These are phyloP conservation scores for Fraxinus quadrangulata DNA, from an alignment of 257 asterid genomes.

Conservation along the genomic window DNA sequence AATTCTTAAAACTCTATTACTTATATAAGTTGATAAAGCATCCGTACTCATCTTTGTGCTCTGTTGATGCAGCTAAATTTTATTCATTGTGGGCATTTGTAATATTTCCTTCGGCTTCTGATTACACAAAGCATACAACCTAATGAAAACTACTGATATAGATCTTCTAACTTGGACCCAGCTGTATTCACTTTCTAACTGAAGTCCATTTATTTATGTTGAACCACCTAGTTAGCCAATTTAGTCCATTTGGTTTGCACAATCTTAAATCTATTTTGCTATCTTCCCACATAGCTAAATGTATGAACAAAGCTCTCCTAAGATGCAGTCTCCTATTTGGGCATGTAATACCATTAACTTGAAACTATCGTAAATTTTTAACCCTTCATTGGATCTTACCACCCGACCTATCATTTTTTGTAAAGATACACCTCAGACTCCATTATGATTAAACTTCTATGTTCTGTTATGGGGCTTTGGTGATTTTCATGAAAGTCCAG, in stretches of 20 bases:
- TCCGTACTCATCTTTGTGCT: slow-evolving; percentile 1
- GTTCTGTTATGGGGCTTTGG: background rate
- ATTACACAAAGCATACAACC: background rate
- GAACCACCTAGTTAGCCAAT: slow-evolving; percentile 14
- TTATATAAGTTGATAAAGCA: background rate
- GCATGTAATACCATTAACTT: slow-evolving; percentile 11
- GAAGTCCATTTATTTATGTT: slow-evolving; percentile 8
- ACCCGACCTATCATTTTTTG: background rate
- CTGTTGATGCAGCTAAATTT: slow-evolving; percentile 1
- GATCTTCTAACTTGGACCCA: background rate
- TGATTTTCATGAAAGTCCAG: background rate
- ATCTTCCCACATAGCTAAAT: background rate
- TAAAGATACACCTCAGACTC: background rate
- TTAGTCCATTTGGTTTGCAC: background rate
- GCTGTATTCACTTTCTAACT: slow-evolving; percentile 9
- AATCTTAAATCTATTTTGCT: background rate
- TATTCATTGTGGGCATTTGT: background rate
- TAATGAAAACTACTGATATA: background rate
- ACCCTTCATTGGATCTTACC: background rate
- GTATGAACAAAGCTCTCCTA: background rate
- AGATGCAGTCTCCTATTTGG: background rate
- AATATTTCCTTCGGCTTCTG: slow-evolving; percentile 1
- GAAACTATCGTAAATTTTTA: background rate
- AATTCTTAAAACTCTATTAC: background rate
- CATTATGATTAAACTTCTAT: background rate